Evolutionary conservation across 1,284 basidiomycete genomes (phyloP), one percentile per base, ranked within the genome.

Genomic region (Trichosporon coremiiforme): DNA sequence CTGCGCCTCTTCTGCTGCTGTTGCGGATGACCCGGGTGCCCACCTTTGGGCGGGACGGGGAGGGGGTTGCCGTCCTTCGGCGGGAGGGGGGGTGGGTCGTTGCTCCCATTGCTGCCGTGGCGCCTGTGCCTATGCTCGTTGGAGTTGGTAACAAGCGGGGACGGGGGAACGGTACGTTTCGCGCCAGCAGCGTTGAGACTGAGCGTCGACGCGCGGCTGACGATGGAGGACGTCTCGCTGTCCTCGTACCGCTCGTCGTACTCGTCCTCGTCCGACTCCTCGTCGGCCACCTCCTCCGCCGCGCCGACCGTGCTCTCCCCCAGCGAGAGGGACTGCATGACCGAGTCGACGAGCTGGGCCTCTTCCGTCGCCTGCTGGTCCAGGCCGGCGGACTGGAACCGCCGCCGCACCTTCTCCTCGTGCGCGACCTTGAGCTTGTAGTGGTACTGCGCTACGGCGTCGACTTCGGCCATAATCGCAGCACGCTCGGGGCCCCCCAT

Each of bases 391-490:
- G 70, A 87, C 85, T 64, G 79, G 81, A 98, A 94, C 36, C 94
- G 87, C 66, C 90, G 86, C 31, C 92, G 87, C 53, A 97, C 85
- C 83, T 93, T 94, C 77, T 91, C 91, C 82, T 98, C 95, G 77
- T 96, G 91, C 13, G 91, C 87, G 31, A 96, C 86, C 85, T 98
- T 98, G 73, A 95, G 88, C 80, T 91, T 89, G 84, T 96, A 95
- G 82, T 98, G 94, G 78, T 97, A 95, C 67, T 90, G 85, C 20
- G 94, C 91, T 64, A 98, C 88, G 67, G 88, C 87, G 82, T 98
- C 95, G 2, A 97, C 88, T 81, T 98, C 95, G 57, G 86, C 85
- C 76, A 98, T 85, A 74, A 97, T 89, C n/a, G 86, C 87, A 38
- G 84, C 82, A 22, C 95, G 89, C 72, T 93, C 92, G 66, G 88